Evolutionary conservation across 495 filamentous ascomycete genomes (phyloP).

Genomic region (Xylaria castorea): DNA sequence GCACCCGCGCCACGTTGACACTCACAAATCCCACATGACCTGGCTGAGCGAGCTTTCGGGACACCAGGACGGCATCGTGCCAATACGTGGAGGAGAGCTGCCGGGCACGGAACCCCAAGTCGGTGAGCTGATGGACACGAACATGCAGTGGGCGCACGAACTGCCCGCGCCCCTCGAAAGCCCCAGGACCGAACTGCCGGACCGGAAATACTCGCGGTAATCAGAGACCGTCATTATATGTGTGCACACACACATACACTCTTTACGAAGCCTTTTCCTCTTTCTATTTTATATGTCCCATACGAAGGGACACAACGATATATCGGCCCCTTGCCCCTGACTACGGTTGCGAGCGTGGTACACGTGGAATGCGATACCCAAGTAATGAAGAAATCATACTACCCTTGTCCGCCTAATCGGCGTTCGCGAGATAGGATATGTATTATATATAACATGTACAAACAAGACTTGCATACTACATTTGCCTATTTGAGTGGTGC

Average conservation of each 20-base stretch:
- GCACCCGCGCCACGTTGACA: not conserved
- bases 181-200: constrained; percentile 37
- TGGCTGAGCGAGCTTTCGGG: constrained; percentile 36
- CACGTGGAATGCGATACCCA: constrained; percentile 24
- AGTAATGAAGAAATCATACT: constrained; percentile 16
- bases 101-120: constrained; percentile 4
- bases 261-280: constrained; percentile 12
- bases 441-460: constrained; percentile 20
- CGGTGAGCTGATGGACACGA: constrained; percentile 33
- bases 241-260: not conserved
- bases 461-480: not conserved
- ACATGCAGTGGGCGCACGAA: constrained; percentile 37
- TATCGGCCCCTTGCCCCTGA: not conserved
- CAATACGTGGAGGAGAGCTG: constrained; percentile 4
- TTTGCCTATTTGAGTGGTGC: not conserved
- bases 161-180: constrained; percentile 37
- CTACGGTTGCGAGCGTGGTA: constrained; percentile 10
- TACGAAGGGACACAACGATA: not conserved
- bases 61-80: constrained; percentile 23
- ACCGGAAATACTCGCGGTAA: constrained; percentile 31
- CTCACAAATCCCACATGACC: constrained; percentile 23
- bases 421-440: constrained; percentile 17
- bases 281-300: constrained; percentile 17
- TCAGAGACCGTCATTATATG: not conserved
- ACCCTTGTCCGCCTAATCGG: constrained; percentile 6